Base-by-base conservation (phyloP, 345 rosid genomes). In the Aquilaria malaccensis region DNA sequence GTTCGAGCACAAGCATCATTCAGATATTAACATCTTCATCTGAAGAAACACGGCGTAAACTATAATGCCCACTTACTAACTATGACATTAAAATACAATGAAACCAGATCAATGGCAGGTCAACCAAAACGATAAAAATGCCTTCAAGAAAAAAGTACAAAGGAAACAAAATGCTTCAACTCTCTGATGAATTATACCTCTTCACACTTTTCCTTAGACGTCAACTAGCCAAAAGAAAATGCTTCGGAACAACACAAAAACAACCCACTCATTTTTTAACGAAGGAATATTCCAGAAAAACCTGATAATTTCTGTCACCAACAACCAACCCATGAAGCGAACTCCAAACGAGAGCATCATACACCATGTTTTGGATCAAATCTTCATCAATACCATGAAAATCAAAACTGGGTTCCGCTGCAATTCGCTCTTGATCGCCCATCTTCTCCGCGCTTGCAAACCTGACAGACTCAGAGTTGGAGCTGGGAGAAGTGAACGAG, bases 301-400 rank as follows among this genome's bases (percentile, higher is more conserved):
- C 99, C 86, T 85, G 77, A 64, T 72, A 69, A 72, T 63, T 76
- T 69, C 74, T 83, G 79, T 95, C 96, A 55, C 95, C 99, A 33
- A 86, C 95, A 65, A 94, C 83, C 70, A 95, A 91, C 9, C 99
- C 99, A 59, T 86, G 86, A 72, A 91, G 96, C 64, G 99, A 88
- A 73, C 85, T 68, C 99, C 99, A 91, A 57, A 95, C 99, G 62
- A 94, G 96, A 75, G 95, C 91, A 80, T 95, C 99, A 57, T 74
- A 83, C 50, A 77, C 86, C 79, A 95, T 67, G 69, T 83, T 79
- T 51, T 82, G 80, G 67, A 91, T 62, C 89, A 88, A 77, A 13
- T 67, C 77, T 15, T 83, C 82, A 63, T 83, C 86, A 49, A 80
- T 65, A 31, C 63, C 74, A 46, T 77, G 81, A 53, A 86, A 62